These are phyloP conservation scores for Simplicillium sp. DNA, from an alignment of 2,329 filamentous ascomycete species.

Conservation along the genomic window DNA sequence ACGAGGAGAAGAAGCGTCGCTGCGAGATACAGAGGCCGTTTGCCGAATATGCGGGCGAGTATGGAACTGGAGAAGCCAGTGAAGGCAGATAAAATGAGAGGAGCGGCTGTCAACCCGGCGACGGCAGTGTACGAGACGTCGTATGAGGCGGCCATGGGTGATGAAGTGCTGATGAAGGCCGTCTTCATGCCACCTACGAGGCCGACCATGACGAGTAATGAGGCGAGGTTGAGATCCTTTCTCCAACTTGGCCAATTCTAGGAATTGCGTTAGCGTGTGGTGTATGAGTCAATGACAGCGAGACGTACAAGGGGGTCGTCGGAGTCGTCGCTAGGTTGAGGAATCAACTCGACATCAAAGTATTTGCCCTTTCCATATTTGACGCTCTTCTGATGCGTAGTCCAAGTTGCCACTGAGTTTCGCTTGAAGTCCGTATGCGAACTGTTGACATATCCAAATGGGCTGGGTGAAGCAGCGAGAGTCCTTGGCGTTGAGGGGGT, in stretches of 20 bases:
- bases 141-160: constrained; percentile 30
- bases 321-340: constrained; percentile 44
- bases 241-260: constrained; percentile 50
- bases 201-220: constrained; percentile 36
- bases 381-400: constrained; percentile 20
- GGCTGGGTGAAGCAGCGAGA: neutral
- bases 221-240: constrained; percentile 37
- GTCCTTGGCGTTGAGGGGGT: too few relatives aligned
- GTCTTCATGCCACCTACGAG: constrained; percentile 44
- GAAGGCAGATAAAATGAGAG: constrained; percentile 38
- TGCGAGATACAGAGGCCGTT: constrained; percentile 41
- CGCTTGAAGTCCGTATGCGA: neutral
- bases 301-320: constrained; percentile 42
- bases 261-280: neutral
- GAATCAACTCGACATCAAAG: constrained; percentile 35
- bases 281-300: neutral
- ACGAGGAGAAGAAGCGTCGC: constrained; percentile 36
- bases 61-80: constrained; percentile 32
- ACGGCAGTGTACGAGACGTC: constrained; percentile 36
- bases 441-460: neutral
- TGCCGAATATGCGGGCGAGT: constrained; percentile 37
- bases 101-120: constrained; percentile 41
- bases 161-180: constrained; percentile 38
- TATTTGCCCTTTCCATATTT: constrained; percentile 38
- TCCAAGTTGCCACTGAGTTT: constrained; percentile 9